Evolutionary conservation across 2,329 filamentous ascomycete species (phyloP), one percentile per base, ranked within the genome.

Genomic region (Trichoderma atrobrunneum): DNA sequence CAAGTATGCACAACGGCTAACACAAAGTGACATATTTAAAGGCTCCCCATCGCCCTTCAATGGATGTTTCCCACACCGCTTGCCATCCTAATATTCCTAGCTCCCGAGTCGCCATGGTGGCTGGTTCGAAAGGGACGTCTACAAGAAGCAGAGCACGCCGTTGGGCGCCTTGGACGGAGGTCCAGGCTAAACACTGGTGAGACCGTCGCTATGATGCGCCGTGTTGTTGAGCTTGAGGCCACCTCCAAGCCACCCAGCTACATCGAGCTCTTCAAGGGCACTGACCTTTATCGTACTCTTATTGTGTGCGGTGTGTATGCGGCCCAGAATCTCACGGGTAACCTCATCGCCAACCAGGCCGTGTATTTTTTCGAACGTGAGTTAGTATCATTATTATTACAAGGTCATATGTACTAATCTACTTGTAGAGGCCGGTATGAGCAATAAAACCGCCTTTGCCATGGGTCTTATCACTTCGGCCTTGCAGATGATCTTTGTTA

Each of bases 401-500:
- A 5, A 7, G 3, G 18, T 43, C 34, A 43, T n/a, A 4, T 30
- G 1, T 30, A 14, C 61, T 63, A 63, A 63, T 3, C 36, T 16
- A 14, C 36, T 7, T 10, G 11, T 26, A 63, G 61, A 63, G 61
- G 61, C 61, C 1, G 61, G 61, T 16, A 63, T 63, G 61, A 63
- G 61, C 3, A 63, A 63, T 7, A 43, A 63, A 48, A 63, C 61
- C 12, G 61, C 61, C 24, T 63, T 63, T 48, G 61, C 61, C 1
- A 24, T 63, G 16, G 61, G 61, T n/a, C 61, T 63, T 30, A 63
- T 63, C 16, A 63, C 61, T 36, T 63, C 36, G 1, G 61, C 61
- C 16, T 48, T 63, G 14, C 61, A 63, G 36, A 63, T 63, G 61
- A 63, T 63, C 26, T 63, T 63, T 63, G 61, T 63, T 30, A 63